Evolutionary conservation across 140 eudicot species (phyloP).

Genomic region (Ambrosia hybrid): DNA sequence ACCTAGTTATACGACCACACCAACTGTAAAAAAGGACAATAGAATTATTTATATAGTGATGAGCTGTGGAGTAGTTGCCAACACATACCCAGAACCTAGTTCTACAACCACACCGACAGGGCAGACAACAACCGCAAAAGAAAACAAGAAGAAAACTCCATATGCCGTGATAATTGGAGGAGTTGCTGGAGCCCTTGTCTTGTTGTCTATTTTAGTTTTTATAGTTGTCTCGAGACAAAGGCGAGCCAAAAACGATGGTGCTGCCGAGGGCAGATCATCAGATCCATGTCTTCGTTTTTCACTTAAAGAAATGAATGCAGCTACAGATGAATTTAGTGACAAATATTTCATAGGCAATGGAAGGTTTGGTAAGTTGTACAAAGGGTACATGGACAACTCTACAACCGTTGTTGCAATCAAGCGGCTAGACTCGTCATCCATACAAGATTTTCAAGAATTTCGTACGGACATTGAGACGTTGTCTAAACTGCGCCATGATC

Average conservation of each 20-base stretch:
- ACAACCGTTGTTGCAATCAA: conserved; percentile 44
- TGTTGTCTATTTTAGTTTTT: too few species aligned
- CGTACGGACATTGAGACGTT: conserved; percentile 44
- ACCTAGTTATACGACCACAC: too few species aligned
- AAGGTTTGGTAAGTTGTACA: conserved; percentile 1
- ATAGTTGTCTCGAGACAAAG: too few species aligned
- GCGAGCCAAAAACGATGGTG: too few species aligned
- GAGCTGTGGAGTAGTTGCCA: too few species aligned
- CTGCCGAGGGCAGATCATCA: conserved; percentile 8
- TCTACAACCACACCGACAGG: too few species aligned
- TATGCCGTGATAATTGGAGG: conserved; percentile 32
- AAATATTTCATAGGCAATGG: background rate
- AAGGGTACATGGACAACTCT: conserved; percentile 37
- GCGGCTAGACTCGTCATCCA: conserved; percentile 44
- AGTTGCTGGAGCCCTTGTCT: background rate
- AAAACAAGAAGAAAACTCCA: background rate
- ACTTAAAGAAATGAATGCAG: conserved; percentile 40
- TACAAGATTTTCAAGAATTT: conserved; percentile 56
- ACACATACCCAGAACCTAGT: too few species aligned
- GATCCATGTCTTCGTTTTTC: conserved; percentile 34
- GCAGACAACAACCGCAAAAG: too few species aligned
- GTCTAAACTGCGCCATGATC: conserved; percentile 28
- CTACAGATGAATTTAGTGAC: conserved; percentile 49
- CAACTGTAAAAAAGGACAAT: too few species aligned
- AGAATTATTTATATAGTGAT: too few species aligned